Evolutionary conservation across 148 eudicot genomes (phyloP).

Genomic region (Bassia scoparia): DNA sequence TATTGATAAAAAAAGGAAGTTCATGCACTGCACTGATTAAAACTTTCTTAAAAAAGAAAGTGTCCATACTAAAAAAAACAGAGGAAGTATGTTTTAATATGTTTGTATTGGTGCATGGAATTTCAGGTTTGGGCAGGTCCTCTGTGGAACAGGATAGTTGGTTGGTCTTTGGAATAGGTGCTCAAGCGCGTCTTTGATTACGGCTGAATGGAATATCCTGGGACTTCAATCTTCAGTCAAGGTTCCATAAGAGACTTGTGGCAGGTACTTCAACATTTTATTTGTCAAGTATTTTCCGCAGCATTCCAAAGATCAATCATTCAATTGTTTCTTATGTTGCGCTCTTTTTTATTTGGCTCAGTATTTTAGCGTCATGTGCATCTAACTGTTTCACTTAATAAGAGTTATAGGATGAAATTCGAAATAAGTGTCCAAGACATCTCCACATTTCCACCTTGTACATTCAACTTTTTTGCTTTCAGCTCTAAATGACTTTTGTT

Average conservation of each 20-base stretch:
- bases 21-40: too few relatives aligned
- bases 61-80: too few relatives aligned
- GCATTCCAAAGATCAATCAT: neutral
- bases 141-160: constrained; percentile 53
- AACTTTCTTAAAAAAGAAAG: too few relatives aligned
- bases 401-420: too few relatives aligned
- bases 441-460: too few relatives aligned
- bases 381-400: too few relatives aligned
- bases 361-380: too few relatives aligned
- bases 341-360: too few relatives aligned
- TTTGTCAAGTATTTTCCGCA: neutral
- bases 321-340: too few relatives aligned
- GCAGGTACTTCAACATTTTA: constrained; percentile 48
- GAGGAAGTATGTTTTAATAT: too few relatives aligned
- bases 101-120: neutral
- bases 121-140: constrained; percentile 96
- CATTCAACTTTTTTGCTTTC: neutral
- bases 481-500: neutral
- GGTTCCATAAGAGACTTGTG: constrained; percentile 79
- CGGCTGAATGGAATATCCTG: constrained; percentile 61
- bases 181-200: constrained; percentile 47
- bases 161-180: constrained; percentile 89
- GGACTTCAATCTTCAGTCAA: constrained; percentile 64
- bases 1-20: too few relatives aligned
- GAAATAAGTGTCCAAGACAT: too few relatives aligned